These are phyloP conservation scores for Geum urbanum DNA, from an alignment of 306 rosid species.

Conservation along the genomic window DNA sequence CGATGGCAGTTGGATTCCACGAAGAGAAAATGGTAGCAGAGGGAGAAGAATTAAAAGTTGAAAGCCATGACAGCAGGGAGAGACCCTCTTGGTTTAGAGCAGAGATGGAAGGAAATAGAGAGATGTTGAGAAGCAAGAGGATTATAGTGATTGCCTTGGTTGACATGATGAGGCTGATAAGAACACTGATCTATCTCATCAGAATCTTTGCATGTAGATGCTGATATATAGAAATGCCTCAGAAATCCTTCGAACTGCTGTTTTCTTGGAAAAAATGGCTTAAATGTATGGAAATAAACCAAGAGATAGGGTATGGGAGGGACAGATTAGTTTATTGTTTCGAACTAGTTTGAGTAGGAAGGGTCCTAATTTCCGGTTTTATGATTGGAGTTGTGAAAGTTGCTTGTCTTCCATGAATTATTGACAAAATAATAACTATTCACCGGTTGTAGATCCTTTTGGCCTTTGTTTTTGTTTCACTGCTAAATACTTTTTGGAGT, in stretches of 20 bases:
- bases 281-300: too few relatives aligned
- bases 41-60: constrained; percentile 63
- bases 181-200: too few relatives aligned
- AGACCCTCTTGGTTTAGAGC: constrained; percentile 84
- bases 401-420: constrained; percentile 19
- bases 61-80: constrained; percentile 87
- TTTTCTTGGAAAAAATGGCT: constrained; percentile 8
- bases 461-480: constrained; percentile 1
- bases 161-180: constrained; percentile 55
- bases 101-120: constrained; percentile 49
- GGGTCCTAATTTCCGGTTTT: constrained; percentile 1
- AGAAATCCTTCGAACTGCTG: constrained; percentile 26
- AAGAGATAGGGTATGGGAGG: constrained; percentile 22
- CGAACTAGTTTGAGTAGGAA: constrained; percentile 9
- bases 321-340: constrained; percentile 31
- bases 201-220: constrained; percentile 41
- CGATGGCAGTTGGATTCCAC: constrained; percentile 59
- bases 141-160: constrained; percentile 48
- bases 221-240: constrained; percentile 24
- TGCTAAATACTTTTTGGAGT: not conserved
- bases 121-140: constrained; percentile 55
- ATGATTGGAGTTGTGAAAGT: constrained; percentile 21
- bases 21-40: constrained; percentile 64
- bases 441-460: not conserved
- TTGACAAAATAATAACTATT: constrained; percentile 12